Conservation (phyloP, 164 flowering plant species). For the Warburgia ugandensis region DNA sequence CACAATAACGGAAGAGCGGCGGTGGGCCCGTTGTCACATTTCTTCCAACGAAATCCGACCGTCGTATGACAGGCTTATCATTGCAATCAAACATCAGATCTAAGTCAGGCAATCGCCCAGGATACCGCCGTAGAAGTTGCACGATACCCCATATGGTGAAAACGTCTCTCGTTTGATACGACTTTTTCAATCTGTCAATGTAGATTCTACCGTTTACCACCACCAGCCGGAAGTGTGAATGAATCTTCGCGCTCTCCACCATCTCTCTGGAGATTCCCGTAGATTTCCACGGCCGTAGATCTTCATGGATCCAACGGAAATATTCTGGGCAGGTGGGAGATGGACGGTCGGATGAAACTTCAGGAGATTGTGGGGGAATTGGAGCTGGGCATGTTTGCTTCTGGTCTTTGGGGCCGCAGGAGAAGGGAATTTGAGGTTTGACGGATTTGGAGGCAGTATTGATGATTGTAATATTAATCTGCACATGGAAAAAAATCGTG, state of each 20-base stretch:
- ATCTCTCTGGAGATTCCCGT: slow-evolving; percentile 36
- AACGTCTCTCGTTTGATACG: slow-evolving; percentile 33
- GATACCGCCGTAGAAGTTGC: slow-evolving; percentile 40
- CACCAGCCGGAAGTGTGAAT: slow-evolving; percentile 28
- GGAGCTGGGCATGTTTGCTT: slow-evolving; percentile 32
- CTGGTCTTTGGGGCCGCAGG: slow-evolving; percentile 31
- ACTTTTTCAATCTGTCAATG: slow-evolving; percentile 17
- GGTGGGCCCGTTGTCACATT: not conserved
- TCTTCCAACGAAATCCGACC: not conserved
- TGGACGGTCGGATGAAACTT: not conserved
- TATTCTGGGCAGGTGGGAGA: slow-evolving; percentile 31
- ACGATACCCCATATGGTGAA: slow-evolving; percentile 47
- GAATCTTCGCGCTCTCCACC: slow-evolving; percentile 20
- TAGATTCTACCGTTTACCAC: slow-evolving; percentile 23
- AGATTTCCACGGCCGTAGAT: slow-evolving; percentile 35
- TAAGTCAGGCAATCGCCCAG: slow-evolving; percentile 36
- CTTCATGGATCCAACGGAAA: slow-evolving; percentile 55
- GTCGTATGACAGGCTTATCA: slow-evolving; percentile 23
- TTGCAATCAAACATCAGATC: slow-evolving; percentile 41
- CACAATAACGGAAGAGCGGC: slow-evolving; percentile 4
- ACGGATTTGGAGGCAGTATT: no score
- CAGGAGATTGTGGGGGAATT: not conserved
- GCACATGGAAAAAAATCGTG: no score
- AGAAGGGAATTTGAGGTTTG: slow-evolving; percentile 32
- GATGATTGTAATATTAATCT: no score